Evolutionary conservation across 2,329 filamentous ascomycete genomes (phyloP), one percentile per base, ranked within the genome.

Genomic region (Pseudogymnoascus pannorum): DNA sequence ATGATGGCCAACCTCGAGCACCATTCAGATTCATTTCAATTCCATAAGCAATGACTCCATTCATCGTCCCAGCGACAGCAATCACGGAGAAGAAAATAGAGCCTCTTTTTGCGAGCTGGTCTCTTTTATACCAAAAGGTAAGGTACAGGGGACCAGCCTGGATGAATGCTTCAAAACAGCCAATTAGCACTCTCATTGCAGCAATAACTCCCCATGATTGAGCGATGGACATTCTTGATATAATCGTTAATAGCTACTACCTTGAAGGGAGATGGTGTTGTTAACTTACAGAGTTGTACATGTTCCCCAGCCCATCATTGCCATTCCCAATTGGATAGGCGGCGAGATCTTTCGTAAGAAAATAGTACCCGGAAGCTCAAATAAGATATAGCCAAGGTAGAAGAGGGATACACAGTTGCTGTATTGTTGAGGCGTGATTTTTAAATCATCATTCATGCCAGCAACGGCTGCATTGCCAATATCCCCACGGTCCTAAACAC

Each of bases 51-150:
- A 68, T 63, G 11, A 67, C 33, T 3, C 66, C 66, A 60, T 64
- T 64, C 40, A 68, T 63, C 4, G 54, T 60, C 5, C 66, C 66
- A 4, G 68, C 64, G 2, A 69, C 36, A 5, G 64, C 62, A 20
- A 57, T 38, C 22, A 62, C 62, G n/a, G 64, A 61, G 44, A 60
- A 60, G 36, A 66, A 66, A 20, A 64, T 63, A 31, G 66, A 64
- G 33, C 64, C 66, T 20, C 68, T 61, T 7, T 59, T 64, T 6
- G 64, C 63, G 11, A 68, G 65, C 35, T 66, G 61, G 31, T 66
- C 58, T 22, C 59, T 57, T 18, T 62, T 63, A 42, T 69, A 69
- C 67, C 67, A 67, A 33, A 65, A 61, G n/a, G 63, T 60, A 29
- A 68, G 60, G 20, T 65, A 64, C 18, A 63, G 18, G 9, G 60